Percentiles rank a stretch among this genome's conserved stretches.
These are phyloP conservation scores for Capronia coronata DNA, from an alignment of 2,329 filamentous ascomycete genomes.

Conservation along the genomic window DNA sequence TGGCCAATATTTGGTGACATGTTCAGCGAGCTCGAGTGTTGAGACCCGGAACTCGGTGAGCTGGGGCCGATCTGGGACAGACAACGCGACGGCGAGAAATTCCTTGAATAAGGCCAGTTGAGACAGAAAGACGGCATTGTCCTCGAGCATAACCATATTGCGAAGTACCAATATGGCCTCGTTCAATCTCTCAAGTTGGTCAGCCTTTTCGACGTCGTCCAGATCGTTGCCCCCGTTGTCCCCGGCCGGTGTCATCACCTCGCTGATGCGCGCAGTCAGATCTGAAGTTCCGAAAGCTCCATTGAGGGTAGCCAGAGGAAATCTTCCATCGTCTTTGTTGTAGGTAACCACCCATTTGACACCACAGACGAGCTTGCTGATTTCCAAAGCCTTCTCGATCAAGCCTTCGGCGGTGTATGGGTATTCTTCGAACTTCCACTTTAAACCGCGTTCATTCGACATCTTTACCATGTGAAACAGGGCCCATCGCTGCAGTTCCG, in stretches of 20 bases:
- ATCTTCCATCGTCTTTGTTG: constrained; percentile 50
- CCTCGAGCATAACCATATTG: constrained; percentile 90
- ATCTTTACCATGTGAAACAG: constrained; percentile 92
- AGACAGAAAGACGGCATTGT: constrained; percentile 78
- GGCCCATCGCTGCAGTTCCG: constrained; percentile 82
- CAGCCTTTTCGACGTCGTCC: constrained; percentile 47
- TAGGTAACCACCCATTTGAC: constrained; percentile 76
- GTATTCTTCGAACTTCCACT: constrained; percentile 91
- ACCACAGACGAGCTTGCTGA: constrained; percentile 73
- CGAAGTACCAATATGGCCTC: constrained; percentile 82
- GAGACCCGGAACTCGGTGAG: constrained; percentile 84
- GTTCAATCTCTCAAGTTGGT: constrained; percentile 67
- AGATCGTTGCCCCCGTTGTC: constrained; percentile 49
- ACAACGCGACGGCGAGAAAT: constrained; percentile 73
- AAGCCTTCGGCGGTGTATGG: constrained; percentile 81
- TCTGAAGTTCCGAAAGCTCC: constrained; percentile 61
- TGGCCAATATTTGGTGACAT: constrained; percentile 73
- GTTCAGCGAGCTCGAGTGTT: constrained; percentile 83
- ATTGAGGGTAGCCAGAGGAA: constrained; percentile 55
- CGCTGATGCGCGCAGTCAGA: constrained; percentile 64
- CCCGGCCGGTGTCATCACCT: constrained; percentile 56
- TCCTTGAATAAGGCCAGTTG: constrained; percentile 71
- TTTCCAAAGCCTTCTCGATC: constrained; percentile 73
- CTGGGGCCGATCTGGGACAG: constrained; percentile 64
- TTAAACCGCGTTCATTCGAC: constrained; percentile 87